Conservation (phyloP, 306 rosid genomes). For the Abrus pulchellus region DNA sequence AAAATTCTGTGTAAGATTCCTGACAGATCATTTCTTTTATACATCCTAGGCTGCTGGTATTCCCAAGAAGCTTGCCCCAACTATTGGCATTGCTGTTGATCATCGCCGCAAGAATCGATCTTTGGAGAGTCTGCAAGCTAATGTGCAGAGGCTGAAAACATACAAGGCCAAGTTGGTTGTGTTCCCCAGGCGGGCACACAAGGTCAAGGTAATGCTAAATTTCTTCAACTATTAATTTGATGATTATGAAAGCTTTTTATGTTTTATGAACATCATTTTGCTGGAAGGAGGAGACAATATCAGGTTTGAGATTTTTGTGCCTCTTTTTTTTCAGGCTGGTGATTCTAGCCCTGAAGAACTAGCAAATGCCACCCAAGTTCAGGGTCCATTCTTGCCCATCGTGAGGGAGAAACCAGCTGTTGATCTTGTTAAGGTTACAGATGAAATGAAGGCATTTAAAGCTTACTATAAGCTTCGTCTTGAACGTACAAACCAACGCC, state of each 20-base stretch:
- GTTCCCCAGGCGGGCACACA: slow-evolving; percentile 74
- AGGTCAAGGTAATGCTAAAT: slow-evolving; percentile 55
- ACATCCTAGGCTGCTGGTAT: slow-evolving; percentile 66
- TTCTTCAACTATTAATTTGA: not conserved
- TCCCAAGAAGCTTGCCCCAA: slow-evolving; percentile 72
- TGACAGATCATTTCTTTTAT: not conserved
- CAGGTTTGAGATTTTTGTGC: not conserved
- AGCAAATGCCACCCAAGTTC: slow-evolving; percentile 73
- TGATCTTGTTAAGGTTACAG: slow-evolving; percentile 72
- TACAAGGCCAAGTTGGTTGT: slow-evolving; percentile 76
- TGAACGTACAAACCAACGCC: slow-evolving; percentile 65
- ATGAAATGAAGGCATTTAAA: slow-evolving; percentile 67
- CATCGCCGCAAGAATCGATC: slow-evolving; percentile 72
- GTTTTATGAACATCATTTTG: not conserved
- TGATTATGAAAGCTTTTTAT: not conserved
- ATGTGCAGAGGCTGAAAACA: slow-evolving; percentile 73
- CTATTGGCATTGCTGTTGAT: slow-evolving; percentile 74
- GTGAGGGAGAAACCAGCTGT: slow-evolving; percentile 61
- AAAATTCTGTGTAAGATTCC: not conserved
- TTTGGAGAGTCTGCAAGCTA: slow-evolving; percentile 64
- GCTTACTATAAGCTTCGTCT: slow-evolving; percentile 75
- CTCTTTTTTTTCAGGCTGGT: slow-evolving; percentile 53
- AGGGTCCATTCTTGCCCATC: slow-evolving; percentile 65
- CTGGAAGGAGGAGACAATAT: not conserved
- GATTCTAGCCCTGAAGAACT: slow-evolving; percentile 75